Base-by-base conservation (phyloP, 495 filamentous ascomycete species). In the Penicillium coprophilum region DNA sequence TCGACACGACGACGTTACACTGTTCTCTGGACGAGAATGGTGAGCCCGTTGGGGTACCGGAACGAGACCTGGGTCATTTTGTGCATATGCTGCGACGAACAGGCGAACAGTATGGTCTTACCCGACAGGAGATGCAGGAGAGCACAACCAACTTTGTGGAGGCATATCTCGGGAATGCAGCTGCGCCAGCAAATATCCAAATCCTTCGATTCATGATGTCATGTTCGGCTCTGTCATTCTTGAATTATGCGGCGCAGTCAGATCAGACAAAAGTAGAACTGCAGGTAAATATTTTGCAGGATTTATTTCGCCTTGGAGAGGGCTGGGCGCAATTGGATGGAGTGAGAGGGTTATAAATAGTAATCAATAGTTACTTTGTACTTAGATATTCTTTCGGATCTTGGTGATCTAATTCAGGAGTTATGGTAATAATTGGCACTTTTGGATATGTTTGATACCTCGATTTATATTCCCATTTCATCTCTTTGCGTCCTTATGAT, bases 1-100 rank as follows among this genome's bases (percentile, higher is more conserved):
- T 46, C 15, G 44, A 46, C 27, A 46, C 44, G 44, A 46, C 44
- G 27, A 46, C 44, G n/a, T 9, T 46, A 24, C 44, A 46, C 24
- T 46, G 44, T 19, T 46, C 44, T 19, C 27, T 46, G 4, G 27
- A 46, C n/a, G 44, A 46, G n/a, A 46, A 46, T 12, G 27, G 44
- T 17, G 44, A 46, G 8, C 27, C 44, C 6, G 10, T 9, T 30
- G 44, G 44, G 3, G 44, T 46, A 28, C 44, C 24, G 4, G 44
- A 46, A 31, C 44, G 44, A 46, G 44, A 46, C 20, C 1, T 46
- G n/a, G 44, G 44, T 6, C 44, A 46, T 19, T 46, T 46, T 6
- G n/a, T 46, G 24, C 44, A 31, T 19, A 46, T 46, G 44, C 24
- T 46, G 44, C 44, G 44, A n/a, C 27, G 44, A 19, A 31, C 27